Base-by-base conservation (phyloP, 768 basidiomycete genomes). In the Fomitopsis serialis region DNA sequence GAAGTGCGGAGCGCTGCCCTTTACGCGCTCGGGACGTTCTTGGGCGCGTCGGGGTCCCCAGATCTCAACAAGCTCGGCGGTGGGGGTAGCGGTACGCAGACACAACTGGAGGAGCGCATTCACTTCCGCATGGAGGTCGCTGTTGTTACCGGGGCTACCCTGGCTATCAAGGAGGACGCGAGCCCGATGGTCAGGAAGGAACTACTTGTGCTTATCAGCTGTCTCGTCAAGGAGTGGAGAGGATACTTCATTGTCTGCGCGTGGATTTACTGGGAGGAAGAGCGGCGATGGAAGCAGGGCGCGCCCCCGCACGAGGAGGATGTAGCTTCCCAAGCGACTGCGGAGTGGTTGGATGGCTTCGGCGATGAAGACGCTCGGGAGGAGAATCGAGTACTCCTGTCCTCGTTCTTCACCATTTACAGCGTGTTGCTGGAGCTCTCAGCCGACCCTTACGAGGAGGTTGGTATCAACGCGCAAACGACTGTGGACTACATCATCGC, bases 111-210 rank as follows among this genome's bases (percentile, higher is more conserved):
- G 48, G 89, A 90, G 63, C 74, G 82, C n/a, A 78, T 81, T 22
- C 91, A 90, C 64, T 87, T 91, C 67, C 78, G 85, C 59, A 82
- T 95, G 80, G 96, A 98, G 67, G 89, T 97, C 0, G 92, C 91
- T 4, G 82, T 98, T 21, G 92, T 87, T 7, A 96, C 92, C 11
- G 90, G 89, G 22, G 89, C 92, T 2, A 85, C 90, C 9, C 78
- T 98, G 42, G 87, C 88, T 9, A 87, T 91, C 50, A 89, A 92
- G 67, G 92, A 92, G 52, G 97, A 99, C 66, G 97, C 92, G 1
- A 92, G 90, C 54, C 96, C 97, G 0, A 91, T 97, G 86, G 96
- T 95, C 11, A 77, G 96, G 54, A 97, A 97, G 70, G 97, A 98
- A 67, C 75, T 98, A 21, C 75, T 98, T 32, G 81, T 98, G 36